Conservation (phyloP, 768 basidiomycete genomes). For the Floccularia luteovirens region DNA sequence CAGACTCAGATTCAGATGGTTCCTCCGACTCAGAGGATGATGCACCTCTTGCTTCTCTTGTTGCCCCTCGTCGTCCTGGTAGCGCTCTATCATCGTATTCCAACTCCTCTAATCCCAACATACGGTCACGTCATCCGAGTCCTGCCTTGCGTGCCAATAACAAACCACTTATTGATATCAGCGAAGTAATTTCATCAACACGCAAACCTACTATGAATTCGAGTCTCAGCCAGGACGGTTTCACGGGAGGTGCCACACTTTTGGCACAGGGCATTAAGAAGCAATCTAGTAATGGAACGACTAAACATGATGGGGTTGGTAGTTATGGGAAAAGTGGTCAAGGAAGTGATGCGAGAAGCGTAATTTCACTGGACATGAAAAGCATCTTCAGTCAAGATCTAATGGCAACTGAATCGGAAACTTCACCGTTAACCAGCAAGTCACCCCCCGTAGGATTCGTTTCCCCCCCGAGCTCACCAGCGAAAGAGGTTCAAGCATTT, state of each 20-base stretch:
- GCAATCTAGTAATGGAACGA: no score
- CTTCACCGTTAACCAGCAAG: no score
- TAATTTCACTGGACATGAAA: no score
- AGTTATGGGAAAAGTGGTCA: no score
- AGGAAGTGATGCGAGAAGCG: no score
- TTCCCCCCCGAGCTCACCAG: conserved; percentile 26
- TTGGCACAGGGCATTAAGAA: no score
- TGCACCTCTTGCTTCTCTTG: conserved; percentile 55
- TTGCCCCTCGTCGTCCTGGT: conserved; percentile 60
- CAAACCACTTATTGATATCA: conserved; percentile 48
- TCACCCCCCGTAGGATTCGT: conserved; percentile 26
- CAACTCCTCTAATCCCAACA: conserved; percentile 15
- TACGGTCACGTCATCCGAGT: neutral
- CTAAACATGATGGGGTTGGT: no score
- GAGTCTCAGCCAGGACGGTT: conserved; percentile 18
- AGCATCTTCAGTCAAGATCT: no score
- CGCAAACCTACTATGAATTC: neutral
- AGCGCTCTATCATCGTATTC: conserved; percentile 44
- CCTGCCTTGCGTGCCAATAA: conserved; percentile 1
- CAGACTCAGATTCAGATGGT: no score
- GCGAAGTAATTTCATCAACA: conserved; percentile 30
- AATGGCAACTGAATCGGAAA: conserved; percentile 10
- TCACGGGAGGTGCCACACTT: conserved; percentile 30
- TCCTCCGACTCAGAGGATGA: conserved; percentile 41
- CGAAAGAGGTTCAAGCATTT: conserved; percentile 12